Base-by-base conservation (phyloP, 139 green algal species). In the Auxenochlorella pyrenoidosa region DNA sequence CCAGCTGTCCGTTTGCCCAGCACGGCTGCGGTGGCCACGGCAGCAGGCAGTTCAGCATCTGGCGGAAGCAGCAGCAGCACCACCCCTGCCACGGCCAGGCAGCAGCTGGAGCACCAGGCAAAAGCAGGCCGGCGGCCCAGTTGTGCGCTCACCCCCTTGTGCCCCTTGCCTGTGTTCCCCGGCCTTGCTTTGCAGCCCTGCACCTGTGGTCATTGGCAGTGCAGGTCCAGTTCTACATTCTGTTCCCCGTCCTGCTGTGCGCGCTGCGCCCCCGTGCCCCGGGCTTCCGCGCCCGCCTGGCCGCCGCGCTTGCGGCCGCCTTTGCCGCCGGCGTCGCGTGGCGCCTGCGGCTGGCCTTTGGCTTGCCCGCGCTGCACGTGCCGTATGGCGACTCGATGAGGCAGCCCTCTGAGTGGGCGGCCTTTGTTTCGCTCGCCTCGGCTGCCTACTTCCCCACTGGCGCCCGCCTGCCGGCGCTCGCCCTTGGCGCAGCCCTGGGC, bases 261-360 rank as follows among this genome's bases (percentile, higher is more conserved):
- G 60, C 63, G 41, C 80, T 85, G 80, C 60, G 80, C 40, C 80
- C 80, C 1, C 59, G 40, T 21, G 21, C 16, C 22, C 63, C 63
- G 8, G 80, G 80, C 40, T 77, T 85, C 80, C 80, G 80, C 28
- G 28, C 60, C 41, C 80, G 80, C 63, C 26, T 77, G 16, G 60
- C 63, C 28, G 21, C 26, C 12, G 63, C 80, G 22, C 60, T 85
- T 40, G 80, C 40, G 22, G 40, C 32, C 30, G 40, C 40, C n/a
- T 47, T 60, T 41, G 60, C 30, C 40, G 60, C 32, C 34, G 80
- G 80, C 63, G 32, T 40, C 10, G 63, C 28, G 10, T 85, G 80
- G 80, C 80, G 80, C 63, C 38, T 76, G 30, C 22, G 12, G 41
- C 34, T 22, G 36, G 79, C 54, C 4, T 63, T 47, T 30, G 18